Evolutionary conservation across 2,329 filamentous ascomycete species (phyloP).

Genomic region (Rosellinia necatrix): DNA sequence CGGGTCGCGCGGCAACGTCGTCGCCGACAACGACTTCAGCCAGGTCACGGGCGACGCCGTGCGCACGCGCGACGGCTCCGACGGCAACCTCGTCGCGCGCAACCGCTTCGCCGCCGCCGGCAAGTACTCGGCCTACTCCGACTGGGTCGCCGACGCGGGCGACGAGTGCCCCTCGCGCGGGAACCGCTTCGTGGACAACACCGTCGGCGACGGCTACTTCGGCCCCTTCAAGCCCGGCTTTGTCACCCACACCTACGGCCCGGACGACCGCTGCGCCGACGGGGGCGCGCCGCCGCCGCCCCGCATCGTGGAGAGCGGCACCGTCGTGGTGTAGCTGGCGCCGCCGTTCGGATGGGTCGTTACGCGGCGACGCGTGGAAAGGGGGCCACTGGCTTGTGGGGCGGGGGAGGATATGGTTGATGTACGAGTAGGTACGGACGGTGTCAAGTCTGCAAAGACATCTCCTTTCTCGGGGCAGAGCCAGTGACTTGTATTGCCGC

Average conservation of each 20-base stretch:
- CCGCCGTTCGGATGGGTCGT: neutral
- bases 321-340: neutral
- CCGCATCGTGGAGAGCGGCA: slow-evolving; percentile 22
- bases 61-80: slow-evolving; percentile 24
- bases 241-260: slow-evolving; percentile 25
- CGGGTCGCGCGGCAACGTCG: slow-evolving; percentile 12
- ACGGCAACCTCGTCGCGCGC: slow-evolving; percentile 21
- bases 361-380: neutral
- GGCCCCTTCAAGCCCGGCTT: slow-evolving; percentile 20
- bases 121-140: slow-evolving; percentile 28
- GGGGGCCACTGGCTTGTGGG: neutral
- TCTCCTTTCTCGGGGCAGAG: too few species aligned
- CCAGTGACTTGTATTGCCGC: too few species aligned
- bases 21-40: slow-evolving; percentile 23
- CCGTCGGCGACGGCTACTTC: slow-evolving; percentile 24
- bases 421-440: too few species aligned
- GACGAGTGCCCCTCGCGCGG: slow-evolving; percentile 21
- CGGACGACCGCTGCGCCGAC: slow-evolving; percentile 18
- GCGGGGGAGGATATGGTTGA: too few species aligned
- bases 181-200: slow-evolving; percentile 23
- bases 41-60: slow-evolving; percentile 27
- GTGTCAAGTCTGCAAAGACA: too few species aligned
- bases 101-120: slow-evolving; percentile 22
- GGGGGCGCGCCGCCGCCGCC: slow-evolving; percentile 11
- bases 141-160: slow-evolving; percentile 24